phyloP scores from a whole-genome alignment of 2,329 filamentous ascomycete species.

The Ambrosiella cleistominuta region DNA sequence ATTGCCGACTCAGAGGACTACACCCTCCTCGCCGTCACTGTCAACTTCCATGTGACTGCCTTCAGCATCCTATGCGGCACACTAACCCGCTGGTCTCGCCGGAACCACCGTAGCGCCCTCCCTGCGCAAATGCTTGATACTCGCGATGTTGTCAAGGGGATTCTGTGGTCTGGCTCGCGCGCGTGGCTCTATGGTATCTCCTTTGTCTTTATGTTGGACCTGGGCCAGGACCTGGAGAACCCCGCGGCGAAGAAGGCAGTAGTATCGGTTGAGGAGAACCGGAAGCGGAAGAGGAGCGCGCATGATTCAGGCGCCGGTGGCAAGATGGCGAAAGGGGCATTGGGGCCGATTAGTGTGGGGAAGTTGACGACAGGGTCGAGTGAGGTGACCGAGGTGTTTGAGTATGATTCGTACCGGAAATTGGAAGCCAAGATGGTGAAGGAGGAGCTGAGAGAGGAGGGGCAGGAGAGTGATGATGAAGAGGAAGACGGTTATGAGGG shows the following conservation, averaged over 20 bases:
- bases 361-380: slow-evolving; percentile 18
- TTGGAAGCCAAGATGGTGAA: slow-evolving; percentile 14
- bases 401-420: slow-evolving; percentile 10
- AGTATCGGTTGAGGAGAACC: slow-evolving; percentile 21
- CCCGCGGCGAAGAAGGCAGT: slow-evolving; percentile 19
- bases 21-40: slow-evolving; percentile 35
- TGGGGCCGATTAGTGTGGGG: slow-evolving; percentile 27
- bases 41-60: slow-evolving; percentile 46
- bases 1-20: slow-evolving; percentile 27
- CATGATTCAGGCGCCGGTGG: slow-evolving; percentile 34
- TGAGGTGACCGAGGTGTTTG: slow-evolving; percentile 10
- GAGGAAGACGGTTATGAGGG: slow-evolving; percentile 15
- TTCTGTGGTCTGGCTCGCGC: slow-evolving; percentile 62
- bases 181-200: slow-evolving; percentile 76
- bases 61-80: slow-evolving; percentile 64
- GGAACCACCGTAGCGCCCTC: slow-evolving; percentile 59
- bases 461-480: slow-evolving; percentile 22
- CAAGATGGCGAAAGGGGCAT: slow-evolving; percentile 29
- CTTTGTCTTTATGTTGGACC: slow-evolving; percentile 86
- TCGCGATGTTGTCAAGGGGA: slow-evolving; percentile 66
- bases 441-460: slow-evolving; percentile 13
- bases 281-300: slow-evolving; percentile 37
- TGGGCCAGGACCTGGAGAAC: slow-evolving; percentile 47
- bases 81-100: slow-evolving; percentile 69
- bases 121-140: slow-evolving; percentile 58